Percentiles rank a stretch among this genome's conserved stretches.
Conservation (phyloP, 2,329 filamentous ascomycete species). For the Fusarium scirpi region DNA sequence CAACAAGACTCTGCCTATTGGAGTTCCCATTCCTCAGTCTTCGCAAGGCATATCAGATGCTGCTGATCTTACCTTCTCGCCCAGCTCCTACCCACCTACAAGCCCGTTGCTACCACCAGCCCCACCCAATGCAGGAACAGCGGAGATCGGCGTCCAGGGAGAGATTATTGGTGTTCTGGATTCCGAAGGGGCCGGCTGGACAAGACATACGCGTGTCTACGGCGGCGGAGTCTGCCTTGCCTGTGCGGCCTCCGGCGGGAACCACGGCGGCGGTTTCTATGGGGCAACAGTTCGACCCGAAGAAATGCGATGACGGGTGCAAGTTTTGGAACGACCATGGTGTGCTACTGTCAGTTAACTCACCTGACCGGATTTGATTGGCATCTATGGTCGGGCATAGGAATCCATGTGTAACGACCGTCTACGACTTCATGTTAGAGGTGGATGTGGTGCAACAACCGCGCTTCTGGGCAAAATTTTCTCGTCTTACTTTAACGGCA, state of each 20-base stretch:
- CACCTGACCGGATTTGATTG: conserved; percentile 8
- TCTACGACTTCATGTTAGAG: conserved; percentile 43
- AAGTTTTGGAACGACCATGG: conserved; percentile 1
- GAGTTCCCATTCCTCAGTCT: conserved; percentile 46
- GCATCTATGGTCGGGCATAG: conserved; percentile 8
- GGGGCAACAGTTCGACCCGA: conserved; percentile 66
- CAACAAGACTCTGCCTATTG: conserved; percentile 56
- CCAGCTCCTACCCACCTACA: conserved; percentile 63
- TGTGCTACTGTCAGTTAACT: conserved; percentile 19
- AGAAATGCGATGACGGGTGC: conserved; percentile 58
- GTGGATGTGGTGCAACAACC: conserved; percentile 30
- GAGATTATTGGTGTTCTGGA: conserved; percentile 64
- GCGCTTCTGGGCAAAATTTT: conserved; percentile 34
- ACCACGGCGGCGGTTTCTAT: conserved; percentile 63
- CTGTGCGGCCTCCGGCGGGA: conserved; percentile 61
- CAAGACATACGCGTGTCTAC: conserved; percentile 69
- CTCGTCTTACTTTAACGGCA: conserved; percentile 23
- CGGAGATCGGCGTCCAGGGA: conserved; percentile 60
- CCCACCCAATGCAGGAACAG: conserved; percentile 51
- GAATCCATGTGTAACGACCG: conserved; percentile 36
- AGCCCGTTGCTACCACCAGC: conserved; percentile 62
- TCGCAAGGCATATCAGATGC: conserved; percentile 42
- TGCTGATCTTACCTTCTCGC: conserved; percentile 54
- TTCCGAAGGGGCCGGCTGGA: conserved; percentile 64
- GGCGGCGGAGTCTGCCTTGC: conserved; percentile 69